phyloP scores from a whole-genome alignment of 116 monocot species.

The Phalaenopsis hybrid region DNA sequence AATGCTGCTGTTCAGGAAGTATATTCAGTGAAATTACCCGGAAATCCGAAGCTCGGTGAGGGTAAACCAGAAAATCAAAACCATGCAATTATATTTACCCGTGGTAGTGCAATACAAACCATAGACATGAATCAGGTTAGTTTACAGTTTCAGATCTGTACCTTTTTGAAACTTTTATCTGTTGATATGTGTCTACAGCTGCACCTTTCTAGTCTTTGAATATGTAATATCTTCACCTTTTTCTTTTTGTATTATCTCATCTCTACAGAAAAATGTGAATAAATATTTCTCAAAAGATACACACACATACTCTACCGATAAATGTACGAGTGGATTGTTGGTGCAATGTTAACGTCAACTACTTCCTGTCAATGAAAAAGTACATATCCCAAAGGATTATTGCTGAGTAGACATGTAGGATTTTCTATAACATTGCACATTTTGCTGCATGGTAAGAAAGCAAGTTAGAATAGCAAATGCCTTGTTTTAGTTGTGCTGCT shows the following conservation, averaged over 20 bases:
- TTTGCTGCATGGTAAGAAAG: not conserved
- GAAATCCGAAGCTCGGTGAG: conserved; percentile 69
- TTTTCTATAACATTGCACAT: not conserved
- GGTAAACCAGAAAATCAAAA: conserved; percentile 88
- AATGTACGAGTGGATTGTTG: not conserved
- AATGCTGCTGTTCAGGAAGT: conserved; percentile 43
- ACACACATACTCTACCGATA: too few species aligned
- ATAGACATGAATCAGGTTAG: conserved; percentile 88
- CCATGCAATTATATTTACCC: conserved; percentile 74
- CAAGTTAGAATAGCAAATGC: not conserved
- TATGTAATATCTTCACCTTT: not conserved
- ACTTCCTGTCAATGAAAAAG: not conserved
- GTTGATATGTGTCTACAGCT: not conserved
- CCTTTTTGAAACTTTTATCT: not conserved
- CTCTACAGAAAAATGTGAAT: not conserved
- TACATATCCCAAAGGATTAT: not conserved
- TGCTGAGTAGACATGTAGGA: not conserved
- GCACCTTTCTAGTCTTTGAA: not conserved
- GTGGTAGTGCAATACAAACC: conserved; percentile 70
- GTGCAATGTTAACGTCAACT: not conserved
- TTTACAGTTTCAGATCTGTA: not conserved
- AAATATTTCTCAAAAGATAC: too few species aligned
- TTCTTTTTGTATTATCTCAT: not conserved
- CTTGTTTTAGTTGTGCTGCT: not conserved
- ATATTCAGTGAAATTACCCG: conserved; percentile 73